Base-by-base conservation (phyloP, 2,329 filamentous ascomycete genomes). In the Exophiala phaeomuriformis region DNA sequence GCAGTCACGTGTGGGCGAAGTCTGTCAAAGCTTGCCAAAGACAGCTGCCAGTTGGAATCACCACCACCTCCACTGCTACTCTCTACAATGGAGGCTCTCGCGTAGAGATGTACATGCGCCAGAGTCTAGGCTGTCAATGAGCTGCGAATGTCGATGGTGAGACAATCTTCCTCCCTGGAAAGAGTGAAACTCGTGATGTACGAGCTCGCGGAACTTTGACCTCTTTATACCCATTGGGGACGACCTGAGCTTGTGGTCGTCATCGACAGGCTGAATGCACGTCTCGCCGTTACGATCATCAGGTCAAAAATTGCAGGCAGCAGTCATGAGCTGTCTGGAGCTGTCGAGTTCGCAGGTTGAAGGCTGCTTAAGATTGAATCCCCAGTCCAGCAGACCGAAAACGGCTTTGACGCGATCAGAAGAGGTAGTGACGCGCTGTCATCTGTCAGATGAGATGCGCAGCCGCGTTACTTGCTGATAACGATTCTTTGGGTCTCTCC, bases 381-480 rank as follows among this genome's bases (percentile, higher is more conserved):
- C 19, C 39, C n/a, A 9, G 5, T 27, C 3, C 6, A 41, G 39
- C n/a, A 28, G 12, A 9, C 28, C 42, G 31, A 33, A 45, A 45
- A 33, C 42, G 31, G 42, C 31, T 5, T 45, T 45, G 42, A 45
- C 42, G 42, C 28, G 42, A 10, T 33, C 42, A 32, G n/a, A 45
- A 47, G 44, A 8, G 19, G 44, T 19, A 2, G 19, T 35, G 44
- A 36, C 44, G 19, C 32, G 44, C 44, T 12, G 30, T 47, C 44
- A 47, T 9, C 30, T 47, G 44, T 47, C 44, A 47, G 44, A n/a
- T 47, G 29, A 47, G 32, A 47, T 47, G 44, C 29, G 19, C 31
- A 19, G 44, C 44, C 12, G 32, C 32, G 44, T 36, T 9, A 32
- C 9, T 36, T 32, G 28, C 32, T 35, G 29, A 35, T 47, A 19